Evolutionary conservation across 345 rosid genomes (phyloP).

Genomic region (Euphorbia peplus): DNA sequence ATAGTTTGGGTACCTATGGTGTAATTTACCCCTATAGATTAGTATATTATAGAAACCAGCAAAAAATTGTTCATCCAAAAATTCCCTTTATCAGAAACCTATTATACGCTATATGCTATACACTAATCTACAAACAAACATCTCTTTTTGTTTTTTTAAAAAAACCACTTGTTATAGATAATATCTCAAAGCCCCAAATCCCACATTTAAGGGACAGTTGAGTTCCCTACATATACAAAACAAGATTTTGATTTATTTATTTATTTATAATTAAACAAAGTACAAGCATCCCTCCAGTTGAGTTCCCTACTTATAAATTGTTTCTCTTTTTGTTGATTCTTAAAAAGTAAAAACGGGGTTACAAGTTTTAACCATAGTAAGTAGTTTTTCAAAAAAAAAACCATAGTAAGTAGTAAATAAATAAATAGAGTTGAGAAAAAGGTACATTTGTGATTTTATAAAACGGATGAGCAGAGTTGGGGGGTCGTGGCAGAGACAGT

Average conservation of each 20-base stretch:
- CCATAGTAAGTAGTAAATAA: no score
- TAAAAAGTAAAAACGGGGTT: neutral
- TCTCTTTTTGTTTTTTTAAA: no score
- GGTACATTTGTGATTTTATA: no score
- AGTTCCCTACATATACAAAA: constrained; percentile 11
- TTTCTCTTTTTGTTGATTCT: neutral
- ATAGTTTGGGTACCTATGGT: no score
- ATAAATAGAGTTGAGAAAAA: no score
- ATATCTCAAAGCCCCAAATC: constrained; percentile 26
- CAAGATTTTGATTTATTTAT: no score
- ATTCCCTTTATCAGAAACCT: constrained; percentile 27
- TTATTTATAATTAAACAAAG: neutral
- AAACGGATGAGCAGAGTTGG: neutral
- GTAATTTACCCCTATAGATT: no score
- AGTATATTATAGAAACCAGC: no score
- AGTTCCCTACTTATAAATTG: no score
- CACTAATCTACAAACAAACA: neutral
- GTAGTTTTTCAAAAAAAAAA: no score
- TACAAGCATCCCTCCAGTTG: neutral
- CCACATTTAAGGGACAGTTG: constrained; percentile 24
- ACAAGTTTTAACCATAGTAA: no score
- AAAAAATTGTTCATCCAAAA: constrained; percentile 21
- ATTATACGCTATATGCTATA: constrained; percentile 1
- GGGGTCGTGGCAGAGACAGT: neutral
- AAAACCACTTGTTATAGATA: no score